Evolutionary conservation across 2,329 filamentous ascomycete genomes (phyloP), one percentile per base, ranked within the genome.

Genomic region (Fusarium tricinctum): DNA sequence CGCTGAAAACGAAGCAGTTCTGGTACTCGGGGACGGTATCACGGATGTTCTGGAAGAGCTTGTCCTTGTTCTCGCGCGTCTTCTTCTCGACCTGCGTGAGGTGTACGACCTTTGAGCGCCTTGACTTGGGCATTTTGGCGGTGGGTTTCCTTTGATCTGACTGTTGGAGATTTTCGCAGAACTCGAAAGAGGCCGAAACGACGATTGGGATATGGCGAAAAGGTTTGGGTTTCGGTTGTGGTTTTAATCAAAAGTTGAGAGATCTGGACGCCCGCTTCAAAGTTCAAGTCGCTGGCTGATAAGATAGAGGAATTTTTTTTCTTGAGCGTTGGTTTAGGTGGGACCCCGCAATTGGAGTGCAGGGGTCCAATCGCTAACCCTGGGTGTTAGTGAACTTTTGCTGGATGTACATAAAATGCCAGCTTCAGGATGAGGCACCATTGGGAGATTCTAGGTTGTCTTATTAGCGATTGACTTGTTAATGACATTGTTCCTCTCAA

Each of bases 41-140:
- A 80, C 94, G 93, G 70, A 99, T 91, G 80, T 92, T 93, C 81
- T 91, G 85, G 83, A 95, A 97, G 68, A 98, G 91, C 77, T 91
- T 90, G 77, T 94, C 88, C 80, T 94, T 94, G 81, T 97, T 92
- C 84, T 97, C 97, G 81, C 92, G 91, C 68, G 89, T 91, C 86
- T 97, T 98, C 85, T 97, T 97, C 81, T 89, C 84, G 75, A 96
- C 94, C 85, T 96, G 91, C 73, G 94, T 94, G 78, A 97, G 88
- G 85, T 97, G 92, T 73, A 97, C 89, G 80, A 97, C 86, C 82
- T 91, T 95, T 74, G 91, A 87, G 81, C 96, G 92, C 87, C 96
- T 98, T 69, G 96, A 98, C 85, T 97, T 94, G 79, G 96, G 96
- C 96, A 99, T 99, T 71, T 76, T 84, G 78, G 69, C 69, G 43